Evolutionary conservation across 805 yeast genomes (phyloP).

Genomic region (Starmerella tilneyi): DNA sequence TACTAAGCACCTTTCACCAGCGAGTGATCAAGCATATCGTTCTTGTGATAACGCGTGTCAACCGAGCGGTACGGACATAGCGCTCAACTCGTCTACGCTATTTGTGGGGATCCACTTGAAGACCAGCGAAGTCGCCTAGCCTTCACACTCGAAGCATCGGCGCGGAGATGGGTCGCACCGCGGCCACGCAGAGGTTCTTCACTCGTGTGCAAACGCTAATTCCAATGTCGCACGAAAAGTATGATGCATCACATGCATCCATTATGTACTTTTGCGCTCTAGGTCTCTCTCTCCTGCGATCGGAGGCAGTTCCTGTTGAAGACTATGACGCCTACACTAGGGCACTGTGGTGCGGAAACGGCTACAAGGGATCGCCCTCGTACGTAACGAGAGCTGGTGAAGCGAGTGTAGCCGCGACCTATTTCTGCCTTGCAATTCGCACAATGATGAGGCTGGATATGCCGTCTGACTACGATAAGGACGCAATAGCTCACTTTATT

Average conservation of each 20-base stretch:
- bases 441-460: conserved; percentile 26
- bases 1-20: no score
- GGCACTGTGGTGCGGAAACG: conserved; percentile 14
- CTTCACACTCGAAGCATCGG: no score
- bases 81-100: no score
- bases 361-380: conserved; percentile 12
- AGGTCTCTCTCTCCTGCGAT: conserved; percentile 16
- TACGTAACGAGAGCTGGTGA: neutral
- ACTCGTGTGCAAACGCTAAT: conserved; percentile 21
- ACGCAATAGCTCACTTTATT: conserved; percentile 45
- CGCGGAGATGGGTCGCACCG: neutral
- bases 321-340: conserved; percentile 8
- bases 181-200: conserved; percentile 13
- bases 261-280: conserved; percentile 22
- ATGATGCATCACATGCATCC: conserved; percentile 23
- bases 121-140: no score
- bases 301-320: neutral
- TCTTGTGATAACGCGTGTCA: no score
- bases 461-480: neutral
- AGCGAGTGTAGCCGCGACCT: conserved; percentile 41
- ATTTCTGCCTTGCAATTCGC: conserved; percentile 52
- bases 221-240: conserved; percentile 16
- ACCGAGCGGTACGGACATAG: no score
- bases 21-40: no score
- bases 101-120: no score